A percentile compares a stretch with the other conserved stretches of the same genome.
phyloP scores from a whole-genome alignment of 1,139 yeast genomes.

The Suhomyces bokatorum region DNA sequence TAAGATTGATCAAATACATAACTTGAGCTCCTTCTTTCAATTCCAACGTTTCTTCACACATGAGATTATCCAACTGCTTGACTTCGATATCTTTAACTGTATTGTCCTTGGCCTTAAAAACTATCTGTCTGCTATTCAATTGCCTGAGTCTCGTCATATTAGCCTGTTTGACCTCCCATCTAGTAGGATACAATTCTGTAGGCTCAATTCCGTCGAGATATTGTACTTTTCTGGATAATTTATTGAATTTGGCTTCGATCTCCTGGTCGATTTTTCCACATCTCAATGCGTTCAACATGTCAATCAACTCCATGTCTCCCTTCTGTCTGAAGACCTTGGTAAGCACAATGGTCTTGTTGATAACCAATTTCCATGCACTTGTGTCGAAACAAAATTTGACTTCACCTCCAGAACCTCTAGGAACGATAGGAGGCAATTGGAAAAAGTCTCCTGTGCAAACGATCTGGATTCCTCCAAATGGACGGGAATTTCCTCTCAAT shows the following conservation, averaged over 20 bases:
- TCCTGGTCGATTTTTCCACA: slow-evolving; percentile 56
- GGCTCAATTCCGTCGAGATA: slow-evolving; percentile 79
- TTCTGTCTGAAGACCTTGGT: slow-evolving; percentile 71
- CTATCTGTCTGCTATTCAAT: slow-evolving; percentile 34
- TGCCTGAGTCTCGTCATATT: slow-evolving; percentile 53
- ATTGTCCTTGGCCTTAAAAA: slow-evolving; percentile 52
- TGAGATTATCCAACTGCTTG: slow-evolving; percentile 39
- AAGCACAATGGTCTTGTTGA: slow-evolving; percentile 57
- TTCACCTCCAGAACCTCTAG: slow-evolving; percentile 26
- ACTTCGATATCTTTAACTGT: slow-evolving; percentile 25
- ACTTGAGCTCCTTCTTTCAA: slow-evolving; percentile 64
- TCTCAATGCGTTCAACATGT: slow-evolving; percentile 74
- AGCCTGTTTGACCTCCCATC: slow-evolving; percentile 72
- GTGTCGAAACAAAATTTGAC: slow-evolving; percentile 60
- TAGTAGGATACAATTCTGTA: slow-evolving; percentile 74
- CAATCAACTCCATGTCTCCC: slow-evolving; percentile 65
- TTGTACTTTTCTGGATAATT: slow-evolving; percentile 51
- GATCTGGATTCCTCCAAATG: slow-evolving; percentile 90
- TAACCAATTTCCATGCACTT: slow-evolving; percentile 53
- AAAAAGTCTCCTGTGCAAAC: slow-evolving; percentile 88
- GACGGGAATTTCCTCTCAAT: slow-evolving; percentile 49
- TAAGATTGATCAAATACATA: slow-evolving; percentile 51
- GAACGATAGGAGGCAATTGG: slow-evolving; percentile 83
- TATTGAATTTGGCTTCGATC: slow-evolving; percentile 45
- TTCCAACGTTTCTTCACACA: slow-evolving; percentile 47